Evolutionary conservation across 2,329 filamentous ascomycete genomes (phyloP).

Genomic region (Simplicillium aogashimaense): DNA sequence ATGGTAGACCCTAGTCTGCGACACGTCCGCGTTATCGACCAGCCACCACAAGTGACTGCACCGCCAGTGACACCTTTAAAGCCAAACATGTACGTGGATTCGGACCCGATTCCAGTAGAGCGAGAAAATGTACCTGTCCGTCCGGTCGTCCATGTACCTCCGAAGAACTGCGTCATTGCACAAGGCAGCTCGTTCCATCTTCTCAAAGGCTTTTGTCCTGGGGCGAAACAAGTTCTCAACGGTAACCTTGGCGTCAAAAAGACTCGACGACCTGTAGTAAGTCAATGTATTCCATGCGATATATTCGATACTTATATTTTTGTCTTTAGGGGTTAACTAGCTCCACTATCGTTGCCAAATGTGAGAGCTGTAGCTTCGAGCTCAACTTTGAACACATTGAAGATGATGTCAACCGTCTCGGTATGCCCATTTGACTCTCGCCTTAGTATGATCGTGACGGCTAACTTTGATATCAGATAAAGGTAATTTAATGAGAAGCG

Average conservation of each 20-base stretch:
- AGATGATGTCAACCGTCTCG: conserved; percentile 35
- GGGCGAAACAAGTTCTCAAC: conserved; percentile 37
- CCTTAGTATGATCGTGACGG: no score
- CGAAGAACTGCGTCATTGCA: conserved; percentile 31
- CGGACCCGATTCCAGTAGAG: conserved; percentile 7
- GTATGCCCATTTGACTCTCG: conserved; percentile 18
- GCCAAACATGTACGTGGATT: conserved; percentile 1
- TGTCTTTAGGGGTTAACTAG: conserved; percentile 27
- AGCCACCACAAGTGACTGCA: neutral
- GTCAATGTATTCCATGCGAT: neutral
- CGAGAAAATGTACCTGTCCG: conserved; percentile 3
- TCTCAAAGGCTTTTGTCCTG: conserved; percentile 45
- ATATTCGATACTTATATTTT: conserved; percentile 1
- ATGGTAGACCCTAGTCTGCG: neutral
- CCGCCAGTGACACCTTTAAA: neutral
- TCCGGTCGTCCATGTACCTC: neutral
- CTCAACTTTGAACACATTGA: conserved; percentile 43
- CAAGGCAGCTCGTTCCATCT: conserved; percentile 38
- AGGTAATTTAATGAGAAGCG: conserved; percentile 35
- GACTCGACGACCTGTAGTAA: conserved; percentile 35
- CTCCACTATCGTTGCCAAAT: conserved; percentile 36
- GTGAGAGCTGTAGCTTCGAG: conserved; percentile 42
- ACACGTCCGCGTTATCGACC: neutral
- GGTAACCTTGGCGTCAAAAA: conserved; percentile 41
- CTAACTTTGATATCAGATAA: conserved; percentile 21